Evolutionary conservation across 2,329 filamentous ascomycete genomes (phyloP), one percentile per base, ranked within the genome.

Genomic region (Botrytis medusae): DNA sequence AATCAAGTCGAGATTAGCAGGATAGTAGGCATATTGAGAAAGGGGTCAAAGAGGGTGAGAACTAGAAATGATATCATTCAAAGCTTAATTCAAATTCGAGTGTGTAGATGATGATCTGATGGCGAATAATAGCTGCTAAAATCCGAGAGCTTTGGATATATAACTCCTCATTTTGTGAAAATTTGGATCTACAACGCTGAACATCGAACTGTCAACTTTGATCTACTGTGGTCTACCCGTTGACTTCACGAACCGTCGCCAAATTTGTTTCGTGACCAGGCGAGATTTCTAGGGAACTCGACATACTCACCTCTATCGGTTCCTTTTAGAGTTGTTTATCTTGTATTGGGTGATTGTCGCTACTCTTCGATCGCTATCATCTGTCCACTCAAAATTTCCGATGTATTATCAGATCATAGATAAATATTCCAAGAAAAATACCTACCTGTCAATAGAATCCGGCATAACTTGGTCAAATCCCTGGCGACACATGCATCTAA

Each of bases 251-350:
- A 59, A 20, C 54, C 2, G 7, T 20, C 16, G 12, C 9, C 18
- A 3, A 20, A 59, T 59, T 8, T 32, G 2, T 34, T 59, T 32
- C 14, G 22, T 60, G 16, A 14, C 37, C 32, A 4, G 12, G 32
- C 14, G 32, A 0, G 22, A 25, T 34, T 1, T 40, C 18, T 32
- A 14, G 22, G 0, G 1, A 16, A 2, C 0, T n/a, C 16, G 32
- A 60, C 1, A 10, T 60, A 4, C 5, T 37, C 34, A 6, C 2
- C 14, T 51, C 4, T 51, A 4, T 6, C 37, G 59, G 25, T 40
- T 61, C 2, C 32, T 16, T 3, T 18, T 37, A 22, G 3, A 12
- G 32, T 37, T 2, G 12, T 34, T 16, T 6, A 1, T 8, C 0
- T 16, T 22, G 0, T 25, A 40, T 37, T 12, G 32, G 2, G n/a